Percentiles rank a stretch among this genome's conserved stretches.
Conservation (phyloP, 495 filamentous ascomycete species). For the Tuber microsphaerosporum region DNA sequence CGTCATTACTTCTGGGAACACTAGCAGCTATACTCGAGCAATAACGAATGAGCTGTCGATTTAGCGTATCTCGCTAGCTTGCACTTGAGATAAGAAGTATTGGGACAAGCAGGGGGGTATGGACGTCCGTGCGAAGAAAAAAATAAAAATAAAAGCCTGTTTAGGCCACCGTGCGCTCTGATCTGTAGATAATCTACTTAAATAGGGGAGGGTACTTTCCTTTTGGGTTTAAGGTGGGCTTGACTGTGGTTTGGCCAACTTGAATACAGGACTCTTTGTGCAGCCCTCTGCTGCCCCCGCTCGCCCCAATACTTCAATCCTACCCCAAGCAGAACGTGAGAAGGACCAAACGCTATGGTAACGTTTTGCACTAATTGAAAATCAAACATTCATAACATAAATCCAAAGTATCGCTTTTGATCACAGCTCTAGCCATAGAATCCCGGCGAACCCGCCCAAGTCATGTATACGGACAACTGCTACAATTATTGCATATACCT, state of each 20-base stretch:
- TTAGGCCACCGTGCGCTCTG: too few species aligned
- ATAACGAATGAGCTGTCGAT: not conserved
- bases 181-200: too few species aligned
- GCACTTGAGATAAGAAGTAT: too few species aligned
- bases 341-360: not conserved
- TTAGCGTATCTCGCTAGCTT: not conserved
- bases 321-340: not conserved
- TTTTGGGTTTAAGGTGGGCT: too few species aligned
- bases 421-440: not conserved
- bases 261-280: too few species aligned
- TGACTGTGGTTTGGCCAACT: too few species aligned
- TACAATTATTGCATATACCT: conserved; percentile 36
- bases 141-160: too few species aligned
- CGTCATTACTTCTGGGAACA: not conserved
- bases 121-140: too few species aligned
- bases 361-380: not conserved
- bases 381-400: not conserved
- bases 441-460: not conserved
- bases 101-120: too few species aligned
- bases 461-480: not conserved
- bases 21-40: not conserved
- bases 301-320: too few species aligned
- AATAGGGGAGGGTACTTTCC: too few species aligned
- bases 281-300: too few species aligned
- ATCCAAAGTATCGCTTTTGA: not conserved